A percentile compares a stretch with the other conserved stretches of the same genome.
These are phyloP conservation scores for Porogramme epimiltina DNA, from an alignment of 1,284 basidiomycete species.

Conservation along the genomic window DNA sequence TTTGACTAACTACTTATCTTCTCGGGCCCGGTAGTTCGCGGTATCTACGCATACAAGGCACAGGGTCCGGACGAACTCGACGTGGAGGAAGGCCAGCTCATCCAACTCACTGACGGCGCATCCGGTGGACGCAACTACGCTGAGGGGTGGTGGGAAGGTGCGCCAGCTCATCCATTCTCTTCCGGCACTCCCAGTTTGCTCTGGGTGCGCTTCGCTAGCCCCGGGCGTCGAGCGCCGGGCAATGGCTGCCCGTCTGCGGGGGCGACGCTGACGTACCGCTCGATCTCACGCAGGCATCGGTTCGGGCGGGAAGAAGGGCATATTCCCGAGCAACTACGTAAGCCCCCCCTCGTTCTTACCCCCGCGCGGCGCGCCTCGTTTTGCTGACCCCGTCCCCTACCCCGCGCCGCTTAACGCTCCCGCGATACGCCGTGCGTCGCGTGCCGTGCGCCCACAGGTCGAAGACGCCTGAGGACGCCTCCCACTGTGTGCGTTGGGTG, in stretches of 20 bases:
- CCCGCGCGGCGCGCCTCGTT: background rate
- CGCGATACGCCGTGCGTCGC: constrained; percentile 1
- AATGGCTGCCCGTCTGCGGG: background rate
- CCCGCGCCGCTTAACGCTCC: background rate
- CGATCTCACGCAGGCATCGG: constrained; percentile 52
- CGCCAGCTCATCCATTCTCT: constrained; percentile 8
- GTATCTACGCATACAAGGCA: constrained; percentile 68
- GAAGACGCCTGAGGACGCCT: constrained; percentile 8
- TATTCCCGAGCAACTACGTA: constrained; percentile 86
- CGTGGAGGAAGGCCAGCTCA: constrained; percentile 58
- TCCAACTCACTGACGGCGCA: constrained; percentile 65
- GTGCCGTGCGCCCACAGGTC: constrained; percentile 11
- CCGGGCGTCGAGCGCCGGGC: too few relatives aligned
- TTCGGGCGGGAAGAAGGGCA: constrained; percentile 63
- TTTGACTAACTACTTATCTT: background rate
- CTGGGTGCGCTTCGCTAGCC: too few relatives aligned
- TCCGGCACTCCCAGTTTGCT: too few relatives aligned
- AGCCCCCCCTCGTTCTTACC: constrained; percentile 35
- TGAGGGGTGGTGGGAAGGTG: constrained; percentile 86
- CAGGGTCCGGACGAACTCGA: constrained; percentile 71
- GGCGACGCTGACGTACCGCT: constrained; percentile 10
- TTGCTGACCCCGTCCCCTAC: background rate
- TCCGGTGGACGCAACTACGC: constrained; percentile 65
- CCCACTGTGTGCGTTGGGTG: background rate
- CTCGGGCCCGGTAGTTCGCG: constrained; percentile 52